Base-by-base conservation (phyloP, 768 basidiomycete species). In the Clitopilus passeckerianus region DNA sequence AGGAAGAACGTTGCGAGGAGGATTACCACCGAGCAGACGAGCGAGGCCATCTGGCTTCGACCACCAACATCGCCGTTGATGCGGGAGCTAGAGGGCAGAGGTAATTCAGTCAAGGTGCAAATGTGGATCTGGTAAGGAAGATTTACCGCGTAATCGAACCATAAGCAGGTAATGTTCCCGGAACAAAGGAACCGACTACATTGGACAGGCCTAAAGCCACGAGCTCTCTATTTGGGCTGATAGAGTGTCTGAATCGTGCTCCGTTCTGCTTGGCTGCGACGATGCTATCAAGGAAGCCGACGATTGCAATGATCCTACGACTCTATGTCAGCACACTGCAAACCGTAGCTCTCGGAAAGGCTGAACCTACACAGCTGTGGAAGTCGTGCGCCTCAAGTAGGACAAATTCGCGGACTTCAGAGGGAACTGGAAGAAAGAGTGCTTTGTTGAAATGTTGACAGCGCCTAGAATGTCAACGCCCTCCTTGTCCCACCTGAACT, bases 181-280 rank as follows among this genome's bases (percentile, higher is more conserved):
- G 89, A 57, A 98, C 75, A 66, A 95, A 89, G 0, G 91, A 89
- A 1, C 79, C 87, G 3, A 75, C 81, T 34, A 96, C 76, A 69
- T 97, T 97, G 12, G 86, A 85, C 10, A 90, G 86, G 46, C 93
- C 94, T 16, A 99, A 77, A 0, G 97, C 97, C 23, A 98, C 95
- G 1, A 98, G 80, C 68, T 99, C 97, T 27, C 97, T 88, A 69
- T 98, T 99, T 0, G 95, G 93, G 63, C 86, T 91, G 63, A 98
- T 90, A 0, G 90, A 83, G 70, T 98, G 89, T 2, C 92, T 90
- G 67, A 89, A 98, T 12, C 87, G 86, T 3, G 86, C 82, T 0
- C 86, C 86, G 60, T 91, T 95, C 70, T 98, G 95, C 67, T 98
- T 97, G 1, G 96, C 96, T 0, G 95, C 91, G 1, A 95, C 93